A percentile compares a stretch with the other conserved stretches of the same genome.
These are phyloP conservation scores for Hypoxylon sp. DNA, from an alignment of 2,329 filamentous ascomycete genomes.

Conservation along the genomic window DNA sequence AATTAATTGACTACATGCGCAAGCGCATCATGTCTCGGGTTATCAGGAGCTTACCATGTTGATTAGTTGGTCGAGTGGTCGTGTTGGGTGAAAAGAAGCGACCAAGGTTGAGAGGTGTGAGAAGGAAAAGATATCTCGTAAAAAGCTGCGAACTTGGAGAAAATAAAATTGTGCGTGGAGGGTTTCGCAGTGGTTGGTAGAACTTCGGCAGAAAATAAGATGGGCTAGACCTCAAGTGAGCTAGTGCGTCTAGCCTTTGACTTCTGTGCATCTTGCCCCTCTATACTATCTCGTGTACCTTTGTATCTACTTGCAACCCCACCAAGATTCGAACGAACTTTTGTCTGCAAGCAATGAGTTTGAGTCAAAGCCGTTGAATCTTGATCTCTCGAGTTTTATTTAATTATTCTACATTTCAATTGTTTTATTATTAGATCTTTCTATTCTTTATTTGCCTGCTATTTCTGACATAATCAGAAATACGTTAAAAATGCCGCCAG, in stretches of 20 bases:
- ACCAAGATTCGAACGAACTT: slow-evolving; percentile 35
- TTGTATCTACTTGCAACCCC: slow-evolving; percentile 32
- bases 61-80: slow-evolving; percentile 66
- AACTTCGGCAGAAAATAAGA: slow-evolving; percentile 44
- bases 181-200: slow-evolving; percentile 47
- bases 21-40: slow-evolving; percentile 54
- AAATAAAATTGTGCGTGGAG: slow-evolving; percentile 53
- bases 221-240: slow-evolving; percentile 9
- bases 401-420: neutral
- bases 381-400: slow-evolving; percentile 10
- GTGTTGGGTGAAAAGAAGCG: slow-evolving; percentile 62
- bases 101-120: slow-evolving; percentile 54
- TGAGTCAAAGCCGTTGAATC: slow-evolving; percentile 14
- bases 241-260: slow-evolving; percentile 31
- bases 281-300: slow-evolving; percentile 26
- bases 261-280: slow-evolving; percentile 35
- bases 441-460: neutral
- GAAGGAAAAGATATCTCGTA: slow-evolving; percentile 53
- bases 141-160: slow-evolving; percentile 46
- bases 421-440: slow-evolving; percentile 2
- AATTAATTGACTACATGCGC: slow-evolving; percentile 52
- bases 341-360: slow-evolving; percentile 8
- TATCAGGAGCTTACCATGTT: slow-evolving; percentile 72
- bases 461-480: neutral
- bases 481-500: slow-evolving; percentile 78